A percentile compares a stretch with the other conserved stretches of the same genome.
Evolutionary conservation across 2,329 filamentous ascomycete species (phyloP).

Genomic region (Sarocladiaceae sp.): DNA sequence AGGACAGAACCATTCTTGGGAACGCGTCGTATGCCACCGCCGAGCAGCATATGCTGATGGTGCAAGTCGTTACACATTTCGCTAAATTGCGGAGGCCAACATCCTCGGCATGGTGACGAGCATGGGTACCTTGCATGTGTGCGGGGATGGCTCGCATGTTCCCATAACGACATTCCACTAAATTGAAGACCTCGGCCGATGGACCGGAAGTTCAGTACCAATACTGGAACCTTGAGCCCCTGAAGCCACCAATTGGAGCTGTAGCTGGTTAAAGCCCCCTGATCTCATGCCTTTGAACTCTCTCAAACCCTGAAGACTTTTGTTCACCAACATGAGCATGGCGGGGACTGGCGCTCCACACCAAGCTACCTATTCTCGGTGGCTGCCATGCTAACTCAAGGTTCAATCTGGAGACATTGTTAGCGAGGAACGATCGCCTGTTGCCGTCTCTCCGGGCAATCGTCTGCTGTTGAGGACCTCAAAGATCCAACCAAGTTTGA

Average conservation of each 20-base stretch:
- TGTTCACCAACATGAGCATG: no score
- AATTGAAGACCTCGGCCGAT: neutral
- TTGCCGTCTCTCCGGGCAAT: no score
- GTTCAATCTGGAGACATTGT: no score
- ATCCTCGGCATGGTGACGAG: conserved; percentile 3
- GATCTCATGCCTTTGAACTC: no score
- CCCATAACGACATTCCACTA: neutral
- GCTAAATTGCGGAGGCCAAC: neutral
- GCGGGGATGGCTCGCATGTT: conserved; percentile 7
- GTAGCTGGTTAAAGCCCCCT: neutral
- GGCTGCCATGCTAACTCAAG: no score
- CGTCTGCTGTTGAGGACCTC: no score
- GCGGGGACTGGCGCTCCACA: no score
- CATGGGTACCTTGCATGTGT: conserved; percentile 2
- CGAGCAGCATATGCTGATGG: neutral
- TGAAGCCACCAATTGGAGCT: neutral
- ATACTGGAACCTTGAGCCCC: neutral
- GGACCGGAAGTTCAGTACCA: neutral
- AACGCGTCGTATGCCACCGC: neutral
- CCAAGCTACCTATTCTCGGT: no score
- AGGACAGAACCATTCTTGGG: neutral
- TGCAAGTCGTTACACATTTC: neutral
- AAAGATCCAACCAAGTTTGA: no score
- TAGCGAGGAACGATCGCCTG: no score
- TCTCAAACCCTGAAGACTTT: no score